These are phyloP conservation scores for Trichoderma cornu-damae DNA, from an alignment of 2,329 filamentous ascomycete species.

Conservation along the genomic window DNA sequence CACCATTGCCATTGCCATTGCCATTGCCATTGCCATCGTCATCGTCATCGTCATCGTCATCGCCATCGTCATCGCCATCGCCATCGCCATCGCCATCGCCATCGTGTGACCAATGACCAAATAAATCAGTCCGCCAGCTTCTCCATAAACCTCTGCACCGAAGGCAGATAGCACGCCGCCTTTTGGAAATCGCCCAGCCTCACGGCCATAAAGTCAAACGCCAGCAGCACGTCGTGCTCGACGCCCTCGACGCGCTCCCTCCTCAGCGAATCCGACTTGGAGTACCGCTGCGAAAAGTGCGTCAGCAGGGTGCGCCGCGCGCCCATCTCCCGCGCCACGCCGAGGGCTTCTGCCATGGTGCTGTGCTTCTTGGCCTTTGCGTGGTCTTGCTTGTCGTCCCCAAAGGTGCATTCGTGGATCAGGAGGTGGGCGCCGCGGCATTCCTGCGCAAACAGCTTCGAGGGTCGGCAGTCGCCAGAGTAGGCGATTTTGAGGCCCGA, in stretches of 20 bases:
- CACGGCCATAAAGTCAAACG: conserved; percentile 75
- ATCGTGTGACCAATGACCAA: no score
- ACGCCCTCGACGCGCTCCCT: conserved; percentile 31
- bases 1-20: no score
- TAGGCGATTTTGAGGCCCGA: conserved; percentile 83
- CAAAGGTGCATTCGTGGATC: conserved; percentile 94
- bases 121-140: conserved; percentile 27
- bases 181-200: conserved; percentile 64
- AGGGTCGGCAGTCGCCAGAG: conserved; percentile 89
- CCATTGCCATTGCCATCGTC: no score
- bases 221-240: conserved; percentile 54
- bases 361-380: conserved; percentile 85
- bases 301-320: conserved; percentile 79
- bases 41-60: no score
- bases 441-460: conserved; percentile 60
- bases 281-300: conserved; percentile 93
- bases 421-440: conserved; percentile 74
- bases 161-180: conserved; percentile 58
- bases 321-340: conserved; percentile 69
- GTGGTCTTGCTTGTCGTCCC: conserved; percentile 73
- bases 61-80: no score
- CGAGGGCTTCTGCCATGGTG: conserved; percentile 80
- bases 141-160: conserved; percentile 49
- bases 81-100: no score
- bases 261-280: conserved; percentile 49